Base-by-base conservation (phyloP, 1,139 yeast species). In the Candida sanyaensis region DNA sequence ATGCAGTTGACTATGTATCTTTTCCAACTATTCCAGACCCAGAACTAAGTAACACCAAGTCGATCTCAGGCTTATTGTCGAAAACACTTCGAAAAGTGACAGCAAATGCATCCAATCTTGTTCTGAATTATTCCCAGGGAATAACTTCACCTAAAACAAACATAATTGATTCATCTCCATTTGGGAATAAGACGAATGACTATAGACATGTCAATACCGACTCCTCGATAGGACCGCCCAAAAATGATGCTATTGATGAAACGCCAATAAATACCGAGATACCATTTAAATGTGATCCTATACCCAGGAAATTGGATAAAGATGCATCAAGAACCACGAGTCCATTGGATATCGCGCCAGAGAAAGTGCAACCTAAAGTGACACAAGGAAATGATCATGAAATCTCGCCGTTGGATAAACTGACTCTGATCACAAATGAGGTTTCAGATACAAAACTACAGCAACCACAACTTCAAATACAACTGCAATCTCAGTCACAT, bases 11-110 rank as follows among this genome's bases (percentile, higher is more conserved):
- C 54, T 75, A 65, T 52, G 68, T 69, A 26, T 75, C 79, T 37
- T 75, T 75, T 50, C 80, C 80, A 10, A 69, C 72, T 6, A 59
- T 75, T 9, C 77, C 79, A 4, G 79, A 75, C 55, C 79, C 80
- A 1, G 75, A 74, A 49, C 59, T 62, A 34, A 71, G 69, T 26
- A 60, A 60, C 36, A 52, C 65, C 42, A 64, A 61, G 52, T 67
- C 69, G 8, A 61, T 72, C 8, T 60, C 69, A 6, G 63, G 67
- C 9, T 62, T 75, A 34, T 60, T 75, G 52, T 60, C 77, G 37
- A 69, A 65, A 42, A 75, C 80, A 1, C 56, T 75, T n/a, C 62
- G 78, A 32, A 67, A 75, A 48, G 80, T 75, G 27, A 75, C 80
- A 37, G 69, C 67, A 48, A 75, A 75, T 55, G 80, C 80, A 8